A percentile compares a stretch with the other conserved stretches of the same genome.
Evolutionary conservation across 2,329 filamentous ascomycete species (phyloP).

Genomic region (Pestalotiopsis sp.): DNA sequence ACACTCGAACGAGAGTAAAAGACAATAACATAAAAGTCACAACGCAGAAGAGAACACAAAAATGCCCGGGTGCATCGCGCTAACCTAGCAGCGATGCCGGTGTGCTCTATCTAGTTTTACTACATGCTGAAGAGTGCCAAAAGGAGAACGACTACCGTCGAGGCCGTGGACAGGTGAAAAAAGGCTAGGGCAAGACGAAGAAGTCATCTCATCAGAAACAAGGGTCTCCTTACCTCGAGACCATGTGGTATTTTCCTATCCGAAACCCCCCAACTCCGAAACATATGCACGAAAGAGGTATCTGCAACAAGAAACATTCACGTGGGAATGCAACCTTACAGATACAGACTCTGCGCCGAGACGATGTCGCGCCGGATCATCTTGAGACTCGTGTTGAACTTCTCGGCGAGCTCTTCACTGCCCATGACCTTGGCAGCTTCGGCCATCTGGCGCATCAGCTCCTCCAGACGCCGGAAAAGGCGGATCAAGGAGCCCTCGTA

Average conservation of each 20-base stretch:
- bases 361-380: constrained; percentile 94
- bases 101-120: constrained; percentile 10
- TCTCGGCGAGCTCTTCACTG: constrained; percentile 86
- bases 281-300: constrained; percentile 2
- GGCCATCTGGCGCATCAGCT: constrained; percentile 90
- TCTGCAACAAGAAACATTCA: not conserved
- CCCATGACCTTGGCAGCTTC: constrained; percentile 98
- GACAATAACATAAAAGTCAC: not conserved
- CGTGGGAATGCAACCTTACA: constrained; percentile 48
- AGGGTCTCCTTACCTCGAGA: constrained; percentile 1
- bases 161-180: not conserved
- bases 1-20: not conserved
- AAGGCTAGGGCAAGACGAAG: not conserved
- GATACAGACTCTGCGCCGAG: constrained; percentile 88
- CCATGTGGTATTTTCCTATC: constrained; percentile 10
- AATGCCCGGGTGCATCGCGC: constrained; percentile 11
- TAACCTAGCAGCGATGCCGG: constrained; percentile 12
- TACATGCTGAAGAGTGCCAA: constrained; percentile 7
- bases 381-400: constrained; percentile 82
- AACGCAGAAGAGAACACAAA: not conserved
- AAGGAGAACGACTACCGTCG: not conserved
- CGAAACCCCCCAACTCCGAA: constrained; percentile 6
- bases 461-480: constrained; percentile 91
- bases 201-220: not conserved
- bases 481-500: constrained; percentile 97